Conservation (phyloP, 192 early-diverging fungal genomes). For the Entomortierella lignicola region DNA sequence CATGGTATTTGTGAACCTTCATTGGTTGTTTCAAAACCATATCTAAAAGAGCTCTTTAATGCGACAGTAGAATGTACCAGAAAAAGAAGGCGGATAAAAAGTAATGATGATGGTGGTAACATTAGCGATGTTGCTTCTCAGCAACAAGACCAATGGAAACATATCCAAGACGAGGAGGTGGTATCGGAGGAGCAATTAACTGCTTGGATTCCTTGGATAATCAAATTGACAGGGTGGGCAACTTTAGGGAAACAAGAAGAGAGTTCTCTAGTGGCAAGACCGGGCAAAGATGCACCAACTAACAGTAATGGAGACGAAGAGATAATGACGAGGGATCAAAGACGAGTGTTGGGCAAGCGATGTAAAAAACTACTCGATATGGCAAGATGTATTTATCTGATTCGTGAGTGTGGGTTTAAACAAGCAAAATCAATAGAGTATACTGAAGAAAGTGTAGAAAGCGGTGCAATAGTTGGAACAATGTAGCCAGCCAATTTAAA, state of each 20-base stretch:
- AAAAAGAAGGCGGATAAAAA: conserved; percentile 34
- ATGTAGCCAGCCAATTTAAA: conserved; percentile 16
- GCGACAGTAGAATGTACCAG: conserved; percentile 3
- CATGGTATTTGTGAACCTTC: conserved; percentile 49
- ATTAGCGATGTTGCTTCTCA: not conserved
- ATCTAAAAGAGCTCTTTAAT: conserved; percentile 32
- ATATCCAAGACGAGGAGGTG: not conserved
- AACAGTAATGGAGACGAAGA: not conserved
- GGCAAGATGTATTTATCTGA: conserved; percentile 38
- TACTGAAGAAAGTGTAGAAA: conserved; percentile 44
- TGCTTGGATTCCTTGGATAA: conserved; percentile 49
- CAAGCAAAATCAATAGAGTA: conserved; percentile 46
- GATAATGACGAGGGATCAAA: conserved; percentile 26
- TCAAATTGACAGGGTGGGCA: conserved; percentile 47
- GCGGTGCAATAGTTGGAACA: conserved; percentile 40
- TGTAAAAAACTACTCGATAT: conserved; percentile 51
- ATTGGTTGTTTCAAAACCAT: conserved; percentile 24
- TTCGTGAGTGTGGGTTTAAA: conserved; percentile 45
- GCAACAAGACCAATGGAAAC: not conserved
- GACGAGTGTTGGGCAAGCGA: conserved; percentile 42
- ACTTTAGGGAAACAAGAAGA: conserved; percentile 46
- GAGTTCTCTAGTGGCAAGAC: conserved; percentile 35
- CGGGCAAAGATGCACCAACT: conserved; percentile 33
- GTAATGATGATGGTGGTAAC: not conserved
- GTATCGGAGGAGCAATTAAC: conserved; percentile 24